These are phyloP conservation scores for Asterella californica DNA, from an alignment of 225 moss, liverwort and hornwort genomes.

Conservation along the genomic window DNA sequence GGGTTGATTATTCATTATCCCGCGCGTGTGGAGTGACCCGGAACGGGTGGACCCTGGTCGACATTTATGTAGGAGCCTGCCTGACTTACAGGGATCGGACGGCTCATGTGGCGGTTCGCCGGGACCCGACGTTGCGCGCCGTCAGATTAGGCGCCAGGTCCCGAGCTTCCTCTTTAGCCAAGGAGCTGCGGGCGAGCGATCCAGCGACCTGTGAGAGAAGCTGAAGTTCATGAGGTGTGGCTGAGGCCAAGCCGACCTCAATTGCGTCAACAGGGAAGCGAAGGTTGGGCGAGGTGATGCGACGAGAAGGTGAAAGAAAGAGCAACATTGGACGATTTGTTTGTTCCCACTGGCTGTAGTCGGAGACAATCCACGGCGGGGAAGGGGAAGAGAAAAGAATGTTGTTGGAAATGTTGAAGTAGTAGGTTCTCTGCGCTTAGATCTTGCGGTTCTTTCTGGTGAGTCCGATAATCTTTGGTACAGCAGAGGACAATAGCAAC, in stretches of 20 bases:
- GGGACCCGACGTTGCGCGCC: neutral
- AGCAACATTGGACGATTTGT: neutral
- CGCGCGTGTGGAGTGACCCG: neutral
- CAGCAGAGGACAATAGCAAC: neutral
- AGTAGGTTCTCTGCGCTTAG: neutral
- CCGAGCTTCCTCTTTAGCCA: neutral
- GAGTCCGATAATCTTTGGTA: neutral
- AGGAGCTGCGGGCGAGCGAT: neutral
- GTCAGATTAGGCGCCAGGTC: constrained; percentile 2
- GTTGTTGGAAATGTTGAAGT: neutral
- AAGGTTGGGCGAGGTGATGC: neutral
- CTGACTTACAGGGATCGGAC: neutral
- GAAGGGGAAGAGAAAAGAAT: neutral
- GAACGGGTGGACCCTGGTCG: neutral
- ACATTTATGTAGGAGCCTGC: neutral
- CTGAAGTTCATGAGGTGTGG: neutral
- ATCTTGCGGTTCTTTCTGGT: neutral
- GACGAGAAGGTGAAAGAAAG: neutral
- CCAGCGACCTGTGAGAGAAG: neutral
- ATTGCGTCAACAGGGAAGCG: neutral
- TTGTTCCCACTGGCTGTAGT: neutral
- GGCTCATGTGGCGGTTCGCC: neutral
- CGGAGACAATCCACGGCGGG: neutral
- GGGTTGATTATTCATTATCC: neutral
- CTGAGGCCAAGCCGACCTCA: neutral